Evolutionary conservation across 2,329 filamentous ascomycete genomes (phyloP), one percentile per base, ranked within the genome.

Genomic region (Phialocephala subalpina): DNA sequence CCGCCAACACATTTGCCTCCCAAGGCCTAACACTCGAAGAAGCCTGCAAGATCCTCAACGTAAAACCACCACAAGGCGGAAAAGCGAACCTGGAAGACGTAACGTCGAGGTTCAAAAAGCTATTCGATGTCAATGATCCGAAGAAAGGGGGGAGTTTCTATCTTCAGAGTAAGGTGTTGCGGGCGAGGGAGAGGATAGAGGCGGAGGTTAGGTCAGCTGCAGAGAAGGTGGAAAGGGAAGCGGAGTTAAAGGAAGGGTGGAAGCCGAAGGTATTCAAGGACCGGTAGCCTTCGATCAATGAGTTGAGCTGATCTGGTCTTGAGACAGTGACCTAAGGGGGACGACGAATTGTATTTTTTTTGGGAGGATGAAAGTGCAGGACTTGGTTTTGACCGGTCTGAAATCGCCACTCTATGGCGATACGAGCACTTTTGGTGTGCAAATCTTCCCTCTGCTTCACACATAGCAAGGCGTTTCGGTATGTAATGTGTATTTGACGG

Each of bases 121-220:
- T 99, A 57, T 99, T 97, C 78, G 96, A 99, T 80, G 83, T 88
- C 73, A 99, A 99, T 82, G 92, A 99, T 71, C 95, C 96, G 12
- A 86, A 97, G 80, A 97, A 97, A 77, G 96, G 96, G 40, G 96
- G 96, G 61, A 97, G 94, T 75, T 99, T 99, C 81, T 99, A 99
- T 80, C 85, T 99, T 58, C 96, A 99, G 82, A 98, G 95, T 85
- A 99, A 99, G 82, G 89, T 99, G 63, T 81, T 98, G 73, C 86
- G 96, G 69, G 96, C 96, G 65, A 88, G 95, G 74, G 95, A 99
- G 82, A 85, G 96, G 70, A 91, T 99, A 81, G 95, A 98, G 82
- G 86, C 91, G 74, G 95, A 99, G 80, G 82, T 96, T 47, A 85
- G 89, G 70, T 89, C 92, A 66, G 86, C 90, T 66, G 84, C 89